These are phyloP conservation scores for Fusarium sulawesiense DNA, from an alignment of 2,329 filamentous ascomycete genomes.

Conservation along the genomic window DNA sequence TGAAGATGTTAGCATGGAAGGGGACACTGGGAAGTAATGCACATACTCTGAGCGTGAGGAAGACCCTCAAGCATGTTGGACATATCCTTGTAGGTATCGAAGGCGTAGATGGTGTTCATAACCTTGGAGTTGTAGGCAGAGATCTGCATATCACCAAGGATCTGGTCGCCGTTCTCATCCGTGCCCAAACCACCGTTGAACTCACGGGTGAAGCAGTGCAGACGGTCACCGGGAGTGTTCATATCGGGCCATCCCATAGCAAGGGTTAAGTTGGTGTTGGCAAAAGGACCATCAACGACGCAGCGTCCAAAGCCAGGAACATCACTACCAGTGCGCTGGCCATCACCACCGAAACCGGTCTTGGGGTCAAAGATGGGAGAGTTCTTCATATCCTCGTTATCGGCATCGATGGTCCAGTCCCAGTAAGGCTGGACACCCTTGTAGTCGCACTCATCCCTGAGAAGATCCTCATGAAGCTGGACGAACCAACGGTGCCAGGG, in stretches of 20 bases:
- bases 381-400: neutral
- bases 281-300: conserved; percentile 21
- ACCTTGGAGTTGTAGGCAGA: conserved; percentile 4
- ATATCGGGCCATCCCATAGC: conserved; percentile 25
- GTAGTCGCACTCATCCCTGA: conserved; percentile 12
- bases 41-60: conserved; percentile 24
- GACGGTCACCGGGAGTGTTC: neutral
- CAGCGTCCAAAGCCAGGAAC: conserved; percentile 14
- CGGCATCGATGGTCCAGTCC: conserved; percentile 24
- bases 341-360: conserved; percentile 17
- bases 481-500: conserved; percentile 25
- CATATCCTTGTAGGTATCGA: conserved; percentile 14
- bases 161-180: neutral
- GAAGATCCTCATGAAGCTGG: conserved; percentile 18
- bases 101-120: conserved; percentile 22
- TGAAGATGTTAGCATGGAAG: neutral
- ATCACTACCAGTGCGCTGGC: neutral
- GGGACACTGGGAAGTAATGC: rapidly evolving
- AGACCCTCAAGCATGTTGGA: conserved; percentile 9
- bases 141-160: conserved; percentile 21
- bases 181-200: conserved; percentile 4
- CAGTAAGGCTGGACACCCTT: conserved; percentile 24
- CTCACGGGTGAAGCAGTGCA: conserved; percentile 21
- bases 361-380: conserved; percentile 17
- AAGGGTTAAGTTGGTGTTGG: conserved; percentile 15